These are phyloP conservation scores for Alternaria infectoria DNA, from an alignment of 2,329 filamentous ascomycete genomes.

Conservation along the genomic window DNA sequence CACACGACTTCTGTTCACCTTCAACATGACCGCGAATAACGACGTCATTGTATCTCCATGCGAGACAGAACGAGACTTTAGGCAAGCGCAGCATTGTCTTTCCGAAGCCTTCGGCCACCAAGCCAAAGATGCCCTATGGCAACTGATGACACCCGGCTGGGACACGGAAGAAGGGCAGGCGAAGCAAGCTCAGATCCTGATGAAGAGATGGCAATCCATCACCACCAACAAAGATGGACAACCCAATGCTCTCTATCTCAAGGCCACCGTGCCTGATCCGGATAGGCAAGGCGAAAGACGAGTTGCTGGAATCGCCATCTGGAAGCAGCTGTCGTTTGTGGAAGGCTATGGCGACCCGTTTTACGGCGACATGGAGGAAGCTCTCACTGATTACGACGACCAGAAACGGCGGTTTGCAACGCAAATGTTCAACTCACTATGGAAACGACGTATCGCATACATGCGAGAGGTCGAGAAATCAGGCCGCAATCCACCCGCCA, in stretches of 20 bases:
- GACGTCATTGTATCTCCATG: slow-evolving; percentile 23
- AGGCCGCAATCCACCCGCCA: slow-evolving; percentile 49
- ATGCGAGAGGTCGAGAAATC: slow-evolving; percentile 35
- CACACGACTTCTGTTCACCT: background rate
- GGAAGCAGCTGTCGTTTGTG: slow-evolving; percentile 60
- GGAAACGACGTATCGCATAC: slow-evolving; percentile 49
- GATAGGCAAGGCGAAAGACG: slow-evolving; percentile 23
- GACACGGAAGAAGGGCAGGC: slow-evolving; percentile 56
- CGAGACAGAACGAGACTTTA: slow-evolving; percentile 31
- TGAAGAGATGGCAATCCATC: slow-evolving; percentile 51
- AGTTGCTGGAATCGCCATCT: slow-evolving; percentile 63
- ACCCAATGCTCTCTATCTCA: slow-evolving; percentile 60
- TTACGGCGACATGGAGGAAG: slow-evolving; percentile 19
- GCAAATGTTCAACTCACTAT: slow-evolving; percentile 56
- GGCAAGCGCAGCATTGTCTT: slow-evolving; percentile 40
- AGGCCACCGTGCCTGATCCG: slow-evolving; percentile 56
- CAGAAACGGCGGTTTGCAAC: slow-evolving; percentile 55
- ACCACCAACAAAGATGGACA: slow-evolving; percentile 54
- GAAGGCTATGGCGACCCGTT: slow-evolving; percentile 56
- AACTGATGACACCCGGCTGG: slow-evolving; percentile 61
- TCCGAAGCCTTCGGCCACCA: slow-evolving; percentile 59
- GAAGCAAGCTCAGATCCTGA: slow-evolving; percentile 48
- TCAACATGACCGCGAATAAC: slow-evolving; percentile 18
- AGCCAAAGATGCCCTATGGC: slow-evolving; percentile 59
- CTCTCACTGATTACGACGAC: slow-evolving; percentile 49